Base-by-base conservation (phyloP, 352 stramenopile genomes). In the Phytophthora melonis region DNA sequence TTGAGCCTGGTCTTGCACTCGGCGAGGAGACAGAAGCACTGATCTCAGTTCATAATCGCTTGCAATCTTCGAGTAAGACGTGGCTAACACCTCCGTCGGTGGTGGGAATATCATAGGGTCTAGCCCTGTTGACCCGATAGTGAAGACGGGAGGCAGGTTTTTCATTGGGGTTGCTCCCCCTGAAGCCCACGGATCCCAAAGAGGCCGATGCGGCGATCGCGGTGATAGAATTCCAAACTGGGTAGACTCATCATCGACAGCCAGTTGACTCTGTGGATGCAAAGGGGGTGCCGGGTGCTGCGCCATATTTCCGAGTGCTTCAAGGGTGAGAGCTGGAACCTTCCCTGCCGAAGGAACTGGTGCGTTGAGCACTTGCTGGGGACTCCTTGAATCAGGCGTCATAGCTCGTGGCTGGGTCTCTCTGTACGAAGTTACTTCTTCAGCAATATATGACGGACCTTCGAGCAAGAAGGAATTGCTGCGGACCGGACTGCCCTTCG, bases 141-240 rank as follows among this genome's bases (percentile, higher is more conserved):
- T 75, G 47, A 77, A 74, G 3, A 72, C 66, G 1, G 70, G 72
- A 16, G 72, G 72, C 2, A 75, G 32, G 43, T 72, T 39, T 39
- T 71, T 72, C 76, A 83, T 69, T 19, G 77, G 70, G 0, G 77
- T 79, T 23, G 68, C 49, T 30, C 54, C 67, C 32, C 63, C 77
- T 5, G 77, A 81, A 11, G 77, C 74, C 77, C 77, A 83, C 23
- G 77, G 77, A 56, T 79, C 67, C 77, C 77, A 83, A 56, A 83
- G 62, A 21, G 77, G 70, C 23, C 49, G 65, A 23, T 75, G 75
- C 18, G 58, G 58, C 23, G 57, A 63, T 30, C 66, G 62, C 32
- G 73, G 74, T 2, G 74, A 82, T 27, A 58, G 3, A 21, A 58
- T 21, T 23, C n/a, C 66, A 55, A 68, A 74, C 10, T 43, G 36